Base-by-base conservation (phyloP, 202 grass and related monocot genomes). In the Eragrostis tef region DNA sequence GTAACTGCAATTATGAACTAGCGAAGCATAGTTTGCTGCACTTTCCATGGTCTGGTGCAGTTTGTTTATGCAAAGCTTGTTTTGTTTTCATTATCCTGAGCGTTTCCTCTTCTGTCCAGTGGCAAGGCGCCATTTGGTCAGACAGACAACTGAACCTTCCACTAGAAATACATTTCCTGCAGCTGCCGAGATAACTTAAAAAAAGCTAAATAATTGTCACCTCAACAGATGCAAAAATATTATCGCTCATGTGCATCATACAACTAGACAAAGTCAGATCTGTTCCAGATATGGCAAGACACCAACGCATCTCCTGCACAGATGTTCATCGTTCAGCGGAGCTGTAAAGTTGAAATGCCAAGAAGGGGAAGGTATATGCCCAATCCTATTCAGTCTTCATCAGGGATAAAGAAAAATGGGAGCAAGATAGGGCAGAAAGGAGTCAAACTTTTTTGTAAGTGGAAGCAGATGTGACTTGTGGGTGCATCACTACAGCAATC, bases 231-330 rank as follows among this genome's bases (percentile, higher is more conserved):
- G 47, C 19, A 85, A 85, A 84, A 56, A 11, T 46, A 34, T 56
- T 66, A 52, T 56, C 71, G 56, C 54, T 7, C 19, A 77, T 65
- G 36, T 16, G 22, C 24, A 72, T 77, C 66, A 54, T 26, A 54
- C 47, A 85, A 27, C 76, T 69, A 53, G 70, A 84, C 62, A 74
- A 68, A 79, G 77, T 75, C 77, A 85, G 64, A 85, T 76, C 81
- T 85, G 71, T 71, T 63, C 87, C 64, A 64, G 87, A 76, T 88
- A 71, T 76, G 71, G 77, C 49, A 84, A 56, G 57, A 75, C 53
- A 48, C 58, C 66, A 26, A 24, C 11, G 3, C 46, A 17, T 53
- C 66, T 43, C 52, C 19, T 78, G n/a, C 11, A 56, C 72, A 57
- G 56, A 44, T 48, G 87, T 81, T 65, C 26, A 85, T 39, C 36